These are phyloP conservation scores for Cocos nucifera DNA, from an alignment of 176 grass and related monocot genomes.

Conservation along the genomic window DNA sequence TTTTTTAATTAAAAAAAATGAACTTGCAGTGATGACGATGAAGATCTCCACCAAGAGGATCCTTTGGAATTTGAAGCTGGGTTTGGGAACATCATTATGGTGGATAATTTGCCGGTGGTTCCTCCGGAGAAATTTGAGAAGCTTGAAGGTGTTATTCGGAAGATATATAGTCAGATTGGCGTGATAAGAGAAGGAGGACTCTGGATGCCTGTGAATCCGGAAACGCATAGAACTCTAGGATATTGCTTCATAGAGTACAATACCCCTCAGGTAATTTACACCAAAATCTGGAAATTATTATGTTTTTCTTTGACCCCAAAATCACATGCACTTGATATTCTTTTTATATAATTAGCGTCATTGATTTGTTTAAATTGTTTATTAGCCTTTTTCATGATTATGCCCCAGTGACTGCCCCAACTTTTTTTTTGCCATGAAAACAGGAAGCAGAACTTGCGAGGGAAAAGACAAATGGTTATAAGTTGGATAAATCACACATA, in stretches of 20 bases:
- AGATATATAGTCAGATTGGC: constrained; percentile 81
- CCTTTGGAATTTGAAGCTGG: constrained; percentile 59
- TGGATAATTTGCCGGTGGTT: constrained; percentile 80
- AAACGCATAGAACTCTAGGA: constrained; percentile 67
- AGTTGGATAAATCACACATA: constrained; percentile 86
- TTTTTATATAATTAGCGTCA: no score
- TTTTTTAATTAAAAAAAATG: no score
- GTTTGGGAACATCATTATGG: constrained; percentile 55
- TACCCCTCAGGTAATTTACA: constrained; percentile 55
- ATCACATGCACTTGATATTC: no score
- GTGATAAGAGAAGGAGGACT: constrained; percentile 70
- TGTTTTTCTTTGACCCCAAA: not conserved
- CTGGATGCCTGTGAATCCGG: constrained; percentile 73
- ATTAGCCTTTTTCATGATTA: no score
- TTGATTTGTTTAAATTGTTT: not conserved
- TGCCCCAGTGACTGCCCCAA: no score
- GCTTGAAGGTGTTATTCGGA: constrained; percentile 67
- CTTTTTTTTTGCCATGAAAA: no score
- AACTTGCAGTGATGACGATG: constrained; percentile 65
- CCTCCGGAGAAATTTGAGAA: constrained; percentile 85
- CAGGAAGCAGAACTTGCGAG: constrained; percentile 92
- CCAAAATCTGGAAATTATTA: not conserved
- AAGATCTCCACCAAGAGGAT: constrained; percentile 54
- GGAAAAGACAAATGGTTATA: constrained; percentile 95
- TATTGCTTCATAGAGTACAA: constrained; percentile 86